Base-by-base conservation (phyloP, 1,284 basidiomycete species). In the Gomphus sp. region DNA sequence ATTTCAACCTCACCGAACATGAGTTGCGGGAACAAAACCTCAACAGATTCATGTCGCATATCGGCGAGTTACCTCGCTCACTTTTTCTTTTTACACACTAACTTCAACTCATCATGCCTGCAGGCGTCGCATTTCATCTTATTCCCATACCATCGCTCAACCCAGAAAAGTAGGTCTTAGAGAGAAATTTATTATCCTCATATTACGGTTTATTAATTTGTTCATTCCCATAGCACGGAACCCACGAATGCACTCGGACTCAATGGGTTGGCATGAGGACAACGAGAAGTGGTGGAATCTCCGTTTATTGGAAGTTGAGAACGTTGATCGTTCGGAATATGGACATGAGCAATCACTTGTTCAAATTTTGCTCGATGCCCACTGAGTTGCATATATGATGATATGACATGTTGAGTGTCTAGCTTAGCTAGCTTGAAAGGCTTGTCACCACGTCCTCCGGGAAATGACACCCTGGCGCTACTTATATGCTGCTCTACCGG, bases 21-120 rank as follows among this genome's bases (percentile, higher is more conserved):
- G 73, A 74, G 1, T 64, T 69, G 18, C 67, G 72, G 18, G 71
- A 75, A 57, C 69, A 67, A 62, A 81, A 81, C 63, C 66, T 80
- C 50, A 80, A 78, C 60, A 68, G 72, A n/a, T 82, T 84, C 65
- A 73, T 84, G 69, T 68, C 72, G 34, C 76, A 80, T 64, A 78
- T 82, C 59, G 81, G 81, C 79, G 60, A 65, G 22, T 55, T 8
- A 31, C 72, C 67, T 50, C 55, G 14, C 54, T 34, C 47, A 41
- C 18, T 11, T 25, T 18, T 39, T 37, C 22, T 25, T 14, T 31
- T 39, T 16, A n/a, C 18, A 25, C 14, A 18, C 28, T 54, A 7
- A 55, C 3, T 16, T 55, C 25, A n/a, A 28, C 9, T 28, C 9
- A 31, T 10, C 28, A 25, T 43, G 22, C 39, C 11, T 37, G 16